Conservation (phyloP, 352 stramenopile species). For the Pythium pyrilobum region DNA sequence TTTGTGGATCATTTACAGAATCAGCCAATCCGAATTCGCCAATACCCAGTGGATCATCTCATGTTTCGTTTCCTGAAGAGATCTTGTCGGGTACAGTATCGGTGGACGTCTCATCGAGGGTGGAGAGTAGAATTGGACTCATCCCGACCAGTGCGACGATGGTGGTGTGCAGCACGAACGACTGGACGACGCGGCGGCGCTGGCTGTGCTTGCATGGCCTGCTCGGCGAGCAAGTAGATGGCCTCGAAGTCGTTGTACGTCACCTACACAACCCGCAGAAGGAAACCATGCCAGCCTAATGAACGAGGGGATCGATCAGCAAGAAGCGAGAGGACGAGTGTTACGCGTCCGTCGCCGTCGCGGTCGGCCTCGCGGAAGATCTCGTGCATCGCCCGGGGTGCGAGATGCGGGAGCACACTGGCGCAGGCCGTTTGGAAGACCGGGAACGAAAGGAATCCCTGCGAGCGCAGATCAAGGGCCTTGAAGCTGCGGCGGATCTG, state of each 20-base stretch:
- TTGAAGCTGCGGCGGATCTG: slow-evolving; percentile 57
- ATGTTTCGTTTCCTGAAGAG: neutral
- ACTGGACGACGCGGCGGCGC: neutral
- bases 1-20: neutral
- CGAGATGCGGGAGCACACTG: slow-evolving; percentile 32
- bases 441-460: slow-evolving; percentile 59
- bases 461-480: slow-evolving; percentile 44
- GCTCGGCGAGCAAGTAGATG: slow-evolving; percentile 41
- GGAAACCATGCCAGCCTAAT: neutral
- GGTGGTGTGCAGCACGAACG: neutral
- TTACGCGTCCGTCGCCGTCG: slow-evolving; percentile 48
- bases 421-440: slow-evolving; percentile 48
- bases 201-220: slow-evolving; percentile 16
- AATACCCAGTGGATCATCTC: neutral
- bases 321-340: no score
- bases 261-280: slow-evolving; percentile 24
- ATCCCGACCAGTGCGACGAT: no score
- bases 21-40: neutral
- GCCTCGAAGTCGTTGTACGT: slow-evolving; percentile 66
- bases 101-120: neutral
- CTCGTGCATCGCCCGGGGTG: slow-evolving; percentile 23
- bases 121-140: no score
- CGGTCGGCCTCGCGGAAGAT: slow-evolving; percentile 53
- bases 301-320: neutral
- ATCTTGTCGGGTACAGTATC: neutral